Evolutionary conservation across 2,329 filamentous ascomycete species (phyloP).

Genomic region (Xylariaceae sp.): DNA sequence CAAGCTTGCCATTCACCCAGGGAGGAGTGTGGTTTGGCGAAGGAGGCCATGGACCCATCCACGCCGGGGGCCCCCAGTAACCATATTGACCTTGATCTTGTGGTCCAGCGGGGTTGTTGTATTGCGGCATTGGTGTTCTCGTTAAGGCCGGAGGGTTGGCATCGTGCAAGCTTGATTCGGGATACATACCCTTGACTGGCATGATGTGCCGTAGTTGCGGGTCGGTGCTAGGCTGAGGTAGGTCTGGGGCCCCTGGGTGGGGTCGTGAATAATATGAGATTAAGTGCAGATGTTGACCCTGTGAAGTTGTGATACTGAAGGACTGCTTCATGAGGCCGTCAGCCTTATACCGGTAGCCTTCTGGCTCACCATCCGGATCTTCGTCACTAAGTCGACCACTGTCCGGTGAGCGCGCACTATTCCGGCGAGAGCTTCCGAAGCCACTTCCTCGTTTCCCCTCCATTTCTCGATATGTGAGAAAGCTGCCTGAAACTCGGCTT

Average conservation of each 20-base stretch:
- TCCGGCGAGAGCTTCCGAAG: constrained; percentile 65
- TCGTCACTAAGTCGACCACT: constrained; percentile 83
- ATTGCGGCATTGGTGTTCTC: constrained; percentile 69
- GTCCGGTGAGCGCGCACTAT: constrained; percentile 79
- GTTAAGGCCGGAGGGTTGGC: constrained; percentile 81
- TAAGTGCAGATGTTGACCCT: constrained; percentile 87
- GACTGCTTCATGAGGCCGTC: constrained; percentile 99
- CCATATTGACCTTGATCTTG: constrained; percentile 45
- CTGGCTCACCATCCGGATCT: constrained; percentile 82
- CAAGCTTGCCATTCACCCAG: constrained; percentile 38
- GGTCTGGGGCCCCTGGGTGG: constrained; percentile 71
- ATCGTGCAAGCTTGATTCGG: constrained; percentile 91
- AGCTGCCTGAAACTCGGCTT: constrained; percentile 95
- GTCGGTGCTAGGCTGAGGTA: constrained; percentile 84
- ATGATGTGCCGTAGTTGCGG: constrained; percentile 79
- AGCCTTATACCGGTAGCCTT: constrained; percentile 92
- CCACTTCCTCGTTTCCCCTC: constrained; percentile 92
- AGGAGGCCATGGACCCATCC: constrained; percentile 44
- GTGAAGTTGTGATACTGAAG: constrained; percentile 95
- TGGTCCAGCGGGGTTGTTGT: constrained; percentile 37
- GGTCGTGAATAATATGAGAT: constrained; percentile 96
- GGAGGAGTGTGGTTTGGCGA: constrained; percentile 50
- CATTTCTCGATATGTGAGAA: constrained; percentile 97
- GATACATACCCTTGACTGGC: constrained; percentile 94
- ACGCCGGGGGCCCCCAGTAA: constrained; percentile 47